These are phyloP conservation scores for Wickerhamomyces subpelliculosus DNA, from an alignment of 805 yeast species.

Conservation along the genomic window DNA sequence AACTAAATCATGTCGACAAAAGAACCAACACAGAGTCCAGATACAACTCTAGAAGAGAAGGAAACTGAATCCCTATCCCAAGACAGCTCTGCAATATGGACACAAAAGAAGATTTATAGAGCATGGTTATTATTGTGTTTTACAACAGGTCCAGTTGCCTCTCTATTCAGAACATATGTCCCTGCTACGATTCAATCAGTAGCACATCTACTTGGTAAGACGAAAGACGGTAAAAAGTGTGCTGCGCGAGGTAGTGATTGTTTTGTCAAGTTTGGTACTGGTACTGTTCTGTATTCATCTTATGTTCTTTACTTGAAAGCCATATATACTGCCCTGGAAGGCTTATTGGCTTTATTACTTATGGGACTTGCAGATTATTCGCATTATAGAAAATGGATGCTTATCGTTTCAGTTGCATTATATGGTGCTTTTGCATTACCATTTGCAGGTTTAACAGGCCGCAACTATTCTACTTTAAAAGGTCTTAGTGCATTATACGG, in stretches of 20 bases:
- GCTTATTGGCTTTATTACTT: constrained; percentile 26
- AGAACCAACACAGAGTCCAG: too few species aligned
- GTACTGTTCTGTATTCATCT: constrained; percentile 27
- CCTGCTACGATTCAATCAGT: constrained; percentile 34
- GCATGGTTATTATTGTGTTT: constrained; percentile 34
- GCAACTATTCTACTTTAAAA: constrained; percentile 17
- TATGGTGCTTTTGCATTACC: constrained; percentile 32
- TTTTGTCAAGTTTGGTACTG: constrained; percentile 28
- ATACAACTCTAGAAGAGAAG: too few species aligned
- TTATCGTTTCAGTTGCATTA: constrained; percentile 24
- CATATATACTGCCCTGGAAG: constrained; percentile 32
- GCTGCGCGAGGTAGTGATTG: constrained; percentile 29
- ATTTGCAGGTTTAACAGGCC: constrained; percentile 25
- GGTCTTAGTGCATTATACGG: constrained; percentile 26
- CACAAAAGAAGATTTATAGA: constrained; percentile 10
- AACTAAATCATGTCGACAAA: too few species aligned
- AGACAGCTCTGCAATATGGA: background rate
- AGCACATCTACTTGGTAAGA: constrained; percentile 26
- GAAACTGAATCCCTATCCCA: too few species aligned
- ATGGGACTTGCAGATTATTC: constrained; percentile 37
- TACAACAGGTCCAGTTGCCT: constrained; percentile 35
- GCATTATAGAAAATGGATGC: constrained; percentile 27
- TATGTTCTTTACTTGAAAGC: constrained; percentile 33
- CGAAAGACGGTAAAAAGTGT: constrained; percentile 22
- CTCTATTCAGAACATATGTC: constrained; percentile 34